Conservation (phyloP, 768 basidiomycete species). For the Inosperma sp. region DNA sequence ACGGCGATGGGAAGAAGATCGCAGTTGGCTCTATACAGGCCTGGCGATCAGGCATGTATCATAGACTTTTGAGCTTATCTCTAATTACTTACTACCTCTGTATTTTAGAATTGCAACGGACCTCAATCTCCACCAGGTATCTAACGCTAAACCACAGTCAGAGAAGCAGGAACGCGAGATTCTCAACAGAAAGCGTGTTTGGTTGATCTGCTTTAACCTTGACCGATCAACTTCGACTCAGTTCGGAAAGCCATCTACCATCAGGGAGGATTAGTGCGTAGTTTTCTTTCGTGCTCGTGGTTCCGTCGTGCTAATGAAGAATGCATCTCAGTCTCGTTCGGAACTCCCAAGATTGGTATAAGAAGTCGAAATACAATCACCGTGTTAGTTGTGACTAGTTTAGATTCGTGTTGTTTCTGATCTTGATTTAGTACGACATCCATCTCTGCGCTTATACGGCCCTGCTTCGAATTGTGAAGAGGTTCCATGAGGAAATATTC, state of each 20-base stretch:
- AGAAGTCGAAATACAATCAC: conserved; percentile 57
- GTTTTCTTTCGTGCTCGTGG: background rate
- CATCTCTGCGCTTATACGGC: conserved; percentile 72
- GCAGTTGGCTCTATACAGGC: conserved; percentile 86
- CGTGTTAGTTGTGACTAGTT: conserved; percentile 34
- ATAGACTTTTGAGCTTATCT: conserved; percentile 1
- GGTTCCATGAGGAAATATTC: conserved; percentile 75
- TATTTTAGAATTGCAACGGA: conserved; percentile 76
- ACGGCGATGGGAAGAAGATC: conserved; percentile 83
- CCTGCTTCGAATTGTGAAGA: conserved; percentile 63
- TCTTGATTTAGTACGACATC: conserved; percentile 58
- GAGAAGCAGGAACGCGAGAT: conserved; percentile 80
- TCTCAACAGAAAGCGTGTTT: conserved; percentile 79
- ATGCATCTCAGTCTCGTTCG: conserved; percentile 51
- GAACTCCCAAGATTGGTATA: conserved; percentile 72
- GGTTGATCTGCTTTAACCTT: conserved; percentile 88
- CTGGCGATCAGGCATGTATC: conserved; percentile 65
- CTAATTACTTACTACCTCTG: conserved; percentile 4
- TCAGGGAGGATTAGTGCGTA: conserved; percentile 76
- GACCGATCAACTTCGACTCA: conserved; percentile 86
- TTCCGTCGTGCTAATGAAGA: background rate
- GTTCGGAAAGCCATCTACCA: conserved; percentile 85
- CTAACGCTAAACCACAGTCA: conserved; percentile 54
- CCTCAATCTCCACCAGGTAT: conserved; percentile 73
- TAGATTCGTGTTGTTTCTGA: conserved; percentile 24